Evolutionary conservation across 352 stramenopile species (phyloP).

Genomic region (Phytophthora pinifolia): DNA sequence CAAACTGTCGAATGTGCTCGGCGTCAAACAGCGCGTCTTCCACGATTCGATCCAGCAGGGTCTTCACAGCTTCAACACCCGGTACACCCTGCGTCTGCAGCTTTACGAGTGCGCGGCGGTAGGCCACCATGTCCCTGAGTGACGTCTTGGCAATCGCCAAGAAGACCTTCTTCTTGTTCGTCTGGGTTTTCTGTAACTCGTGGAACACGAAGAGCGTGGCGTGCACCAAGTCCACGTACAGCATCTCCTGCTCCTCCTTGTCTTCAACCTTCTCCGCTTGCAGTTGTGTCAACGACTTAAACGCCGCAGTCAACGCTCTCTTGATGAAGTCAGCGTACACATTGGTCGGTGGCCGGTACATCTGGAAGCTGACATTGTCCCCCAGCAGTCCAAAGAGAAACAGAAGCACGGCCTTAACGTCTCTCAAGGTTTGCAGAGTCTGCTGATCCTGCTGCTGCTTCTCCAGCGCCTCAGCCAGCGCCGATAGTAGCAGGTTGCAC

Average conservation of each 20-base stretch:
- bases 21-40: constrained; percentile 75
- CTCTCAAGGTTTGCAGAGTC: constrained; percentile 34
- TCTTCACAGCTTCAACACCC: constrained; percentile 13
- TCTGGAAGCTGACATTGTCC: constrained; percentile 49
- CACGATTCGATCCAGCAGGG: constrained; percentile 58
- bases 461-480: constrained; percentile 65
- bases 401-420: constrained; percentile 63
- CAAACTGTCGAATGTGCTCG: constrained; percentile 78
- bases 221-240: constrained; percentile 47
- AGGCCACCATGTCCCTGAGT: constrained; percentile 55
- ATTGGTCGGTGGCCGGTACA: constrained; percentile 82
- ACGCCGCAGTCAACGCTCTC: constrained; percentile 37
- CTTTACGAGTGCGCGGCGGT: constrained; percentile 47
- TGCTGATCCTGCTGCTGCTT: constrained; percentile 18
- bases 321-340: constrained; percentile 77
- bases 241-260: neutral
- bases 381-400: constrained; percentile 63
- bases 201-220: constrained; percentile 71
- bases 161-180: constrained; percentile 91
- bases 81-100: constrained; percentile 21
- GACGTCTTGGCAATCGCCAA: constrained; percentile 79
- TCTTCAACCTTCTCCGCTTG: neutral
- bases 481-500: constrained; percentile 72
- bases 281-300: constrained; percentile 13
- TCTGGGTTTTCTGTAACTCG: constrained; percentile 76